These are phyloP conservation scores for Phaeomoniella chlamydospora DNA, from an alignment of 2,329 filamentous ascomycete genomes.

Conservation along the genomic window DNA sequence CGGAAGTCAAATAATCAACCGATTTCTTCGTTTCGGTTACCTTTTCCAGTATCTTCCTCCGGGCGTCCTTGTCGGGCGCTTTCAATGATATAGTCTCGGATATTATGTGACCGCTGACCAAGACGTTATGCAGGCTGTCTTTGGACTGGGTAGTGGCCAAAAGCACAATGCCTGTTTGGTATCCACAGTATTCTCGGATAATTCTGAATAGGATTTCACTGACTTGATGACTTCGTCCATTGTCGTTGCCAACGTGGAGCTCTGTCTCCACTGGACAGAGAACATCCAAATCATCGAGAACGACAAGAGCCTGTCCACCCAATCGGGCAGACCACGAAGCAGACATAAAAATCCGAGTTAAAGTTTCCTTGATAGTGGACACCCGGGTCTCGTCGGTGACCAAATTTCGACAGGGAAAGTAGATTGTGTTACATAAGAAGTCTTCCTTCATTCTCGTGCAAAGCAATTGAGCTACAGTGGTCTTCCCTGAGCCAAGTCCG, in stretches of 20 bases:
- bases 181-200: slow-evolving; percentile 68
- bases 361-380: slow-evolving; percentile 77
- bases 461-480: slow-evolving; percentile 60
- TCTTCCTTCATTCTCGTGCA: slow-evolving; percentile 59
- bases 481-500: slow-evolving; percentile 81
- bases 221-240: slow-evolving; percentile 79
- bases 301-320: slow-evolving; percentile 68
- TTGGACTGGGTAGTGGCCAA: slow-evolving; percentile 87
- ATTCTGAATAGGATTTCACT: slow-evolving; percentile 78
- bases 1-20: slow-evolving; percentile 11
- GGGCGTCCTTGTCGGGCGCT: slow-evolving; percentile 81
- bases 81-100: slow-evolving; percentile 81
- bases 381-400: slow-evolving; percentile 85
- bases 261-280: slow-evolving; percentile 90
- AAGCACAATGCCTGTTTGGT: slow-evolving; percentile 68
- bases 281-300: slow-evolving; percentile 86
- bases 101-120: slow-evolving; percentile 83
- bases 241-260: slow-evolving; percentile 83
- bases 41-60: slow-evolving; percentile 69
- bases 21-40: slow-evolving; percentile 38
- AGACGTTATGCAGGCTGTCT: slow-evolving; percentile 76
- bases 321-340: slow-evolving; percentile 84
- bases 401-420: slow-evolving; percentile 74
- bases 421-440: slow-evolving; percentile 65
- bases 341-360: slow-evolving; percentile 71